Conservation (phyloP, 495 filamentous ascomycete genomes). For the Paragyromitra xinjiangensis region DNA sequence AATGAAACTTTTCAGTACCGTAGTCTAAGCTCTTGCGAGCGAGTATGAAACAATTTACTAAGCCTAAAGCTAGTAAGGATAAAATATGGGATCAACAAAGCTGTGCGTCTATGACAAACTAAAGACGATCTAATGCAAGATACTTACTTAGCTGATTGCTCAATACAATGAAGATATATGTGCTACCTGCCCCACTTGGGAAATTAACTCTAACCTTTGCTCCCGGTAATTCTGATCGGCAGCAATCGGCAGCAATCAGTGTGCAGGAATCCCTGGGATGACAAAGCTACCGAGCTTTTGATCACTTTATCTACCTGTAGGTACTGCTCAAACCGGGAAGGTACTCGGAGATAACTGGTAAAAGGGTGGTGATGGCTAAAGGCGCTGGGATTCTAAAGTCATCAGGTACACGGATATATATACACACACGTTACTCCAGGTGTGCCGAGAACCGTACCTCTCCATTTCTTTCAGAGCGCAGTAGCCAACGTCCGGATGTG, state of each 20-base stretch:
- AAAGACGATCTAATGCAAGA: not conserved
- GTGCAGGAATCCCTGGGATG: not conserved
- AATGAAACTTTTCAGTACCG: not conserved
- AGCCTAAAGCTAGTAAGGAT: not conserved
- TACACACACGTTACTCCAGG: not conserved
- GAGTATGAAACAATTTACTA: conserved; percentile 17
- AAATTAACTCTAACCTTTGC: not conserved
- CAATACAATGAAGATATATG: not conserved
- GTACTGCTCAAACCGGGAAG: not conserved
- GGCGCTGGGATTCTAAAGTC: not conserved
- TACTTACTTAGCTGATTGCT: not conserved
- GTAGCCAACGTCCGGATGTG: not conserved
- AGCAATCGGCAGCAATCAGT: not conserved
- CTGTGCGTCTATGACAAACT: not conserved
- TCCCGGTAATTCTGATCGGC: not conserved
- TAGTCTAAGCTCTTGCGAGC: not conserved
- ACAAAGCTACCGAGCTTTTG: not conserved
- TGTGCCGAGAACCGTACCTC: not conserved
- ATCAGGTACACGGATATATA: not conserved
- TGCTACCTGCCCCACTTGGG: conserved; percentile 12
- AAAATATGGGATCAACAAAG: not conserved
- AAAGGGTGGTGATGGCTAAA: not conserved
- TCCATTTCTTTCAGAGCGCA: not conserved
- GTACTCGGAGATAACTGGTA: conserved; percentile 14
- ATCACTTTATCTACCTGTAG: not conserved